A percentile compares a stretch with the other conserved stretches of the same genome.
phyloP scores from a whole-genome alignment of 2,329 filamentous ascomycete genomes.

The Fusarium concolor region DNA sequence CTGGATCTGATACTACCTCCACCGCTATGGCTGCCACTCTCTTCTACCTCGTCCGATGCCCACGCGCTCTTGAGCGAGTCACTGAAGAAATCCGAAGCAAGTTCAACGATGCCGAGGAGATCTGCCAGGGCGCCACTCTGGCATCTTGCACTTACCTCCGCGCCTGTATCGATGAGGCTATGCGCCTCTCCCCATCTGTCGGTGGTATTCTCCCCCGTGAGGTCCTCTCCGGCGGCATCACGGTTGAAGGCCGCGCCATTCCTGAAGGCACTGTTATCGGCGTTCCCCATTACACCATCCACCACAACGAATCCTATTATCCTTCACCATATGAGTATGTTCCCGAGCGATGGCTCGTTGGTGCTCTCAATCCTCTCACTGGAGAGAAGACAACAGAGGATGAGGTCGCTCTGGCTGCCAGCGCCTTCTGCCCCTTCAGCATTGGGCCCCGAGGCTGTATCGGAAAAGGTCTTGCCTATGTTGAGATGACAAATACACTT shows the following conservation, averaged over 20 bases:
- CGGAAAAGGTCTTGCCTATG: slow-evolving; percentile 75
- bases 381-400: slow-evolving; percentile 59
- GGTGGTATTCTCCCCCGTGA: slow-evolving; percentile 71
- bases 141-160: slow-evolving; percentile 68
- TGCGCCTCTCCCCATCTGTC: slow-evolving; percentile 71
- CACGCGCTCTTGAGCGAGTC: slow-evolving; percentile 59
- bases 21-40: slow-evolving; percentile 73
- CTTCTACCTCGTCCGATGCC: slow-evolving; percentile 70
- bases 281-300: slow-evolving; percentile 74
- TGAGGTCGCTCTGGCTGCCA: slow-evolving; percentile 67
- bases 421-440: slow-evolving; percentile 80
- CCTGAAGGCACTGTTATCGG: slow-evolving; percentile 72
- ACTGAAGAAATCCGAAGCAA: slow-evolving; percentile 63
- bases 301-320: slow-evolving; percentile 74
- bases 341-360: slow-evolving; percentile 74
- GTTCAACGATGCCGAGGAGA: slow-evolving; percentile 66
- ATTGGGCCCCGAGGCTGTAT: slow-evolving; percentile 78
- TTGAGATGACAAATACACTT: slow-evolving; percentile 73
- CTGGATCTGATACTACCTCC: slow-evolving; percentile 78
- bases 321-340: slow-evolving; percentile 67
- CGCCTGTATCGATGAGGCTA: slow-evolving; percentile 73
- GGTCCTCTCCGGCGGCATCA: slow-evolving; percentile 65
- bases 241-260: slow-evolving; percentile 64
- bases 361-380: slow-evolving; percentile 54
- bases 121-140: slow-evolving; percentile 63